Base-by-base conservation (phyloP, 345 rosid genomes). In the Carallia brachiata region DNA sequence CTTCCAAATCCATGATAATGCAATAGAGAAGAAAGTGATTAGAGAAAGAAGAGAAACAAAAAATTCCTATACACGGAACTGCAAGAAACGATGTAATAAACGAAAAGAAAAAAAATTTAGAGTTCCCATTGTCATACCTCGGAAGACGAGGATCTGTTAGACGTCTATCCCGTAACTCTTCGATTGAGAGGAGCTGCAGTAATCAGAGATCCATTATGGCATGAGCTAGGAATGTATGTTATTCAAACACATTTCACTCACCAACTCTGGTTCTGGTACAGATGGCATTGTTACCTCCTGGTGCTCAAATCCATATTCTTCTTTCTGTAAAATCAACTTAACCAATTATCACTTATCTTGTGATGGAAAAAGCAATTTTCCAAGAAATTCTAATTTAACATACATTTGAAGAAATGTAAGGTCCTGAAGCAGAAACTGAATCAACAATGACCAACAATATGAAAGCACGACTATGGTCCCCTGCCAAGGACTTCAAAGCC, bases 141-240 rank as follows among this genome's bases (percentile, higher is more conserved):
- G 99, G 97, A 68, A 95, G 85, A 61, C 79, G 84, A 73, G 97
- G 97, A 79, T 95, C 97, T 73, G 86, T 89, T 62, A 89, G 82
- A 70, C 94, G 97, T 70, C 79, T 86, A 56, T 90, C 93, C 5
- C 91, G 93, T 69, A 90, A 72, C 76, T 89, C 91, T 78, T 95
- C 99, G 82, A 92, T 54, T 48, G 97, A 84, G 53, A 85, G 78
- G 80, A 95, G 97, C 99, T 95, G 90, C 81, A 84, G 80, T 23
- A 70, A 74, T 55, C 37, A 75, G 62, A 60, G 63, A 61, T 70
- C 63, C 55, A 40, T 30, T 50, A 15, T 61, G 61, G 75, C 70
- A 68, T 65, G 57, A 55, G 71, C 64, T 65, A 57, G 63, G 17
- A 62, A 27, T 28, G 64, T 16, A 73, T 40, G 76, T 12, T 39